Percentiles rank a stretch among this genome's conserved stretches.
Evolutionary conservation across 768 basidiomycete species (phyloP).

Genomic region (Suillus subaureus): DNA sequence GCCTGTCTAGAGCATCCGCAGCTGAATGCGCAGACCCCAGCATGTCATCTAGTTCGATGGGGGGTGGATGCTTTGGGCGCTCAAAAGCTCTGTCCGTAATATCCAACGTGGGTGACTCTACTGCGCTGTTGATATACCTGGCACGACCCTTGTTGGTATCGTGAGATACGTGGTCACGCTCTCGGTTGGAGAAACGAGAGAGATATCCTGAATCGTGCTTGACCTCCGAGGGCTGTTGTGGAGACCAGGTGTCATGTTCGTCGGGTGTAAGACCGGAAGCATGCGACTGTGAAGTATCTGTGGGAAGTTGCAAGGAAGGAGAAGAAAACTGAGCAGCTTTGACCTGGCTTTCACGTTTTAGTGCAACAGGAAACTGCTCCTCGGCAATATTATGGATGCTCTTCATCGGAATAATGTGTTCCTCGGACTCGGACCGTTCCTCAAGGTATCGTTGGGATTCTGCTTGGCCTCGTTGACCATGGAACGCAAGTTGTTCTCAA

Average conservation of each 20-base stretch:
- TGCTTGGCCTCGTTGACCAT: constrained; percentile 65
- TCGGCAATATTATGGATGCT: constrained; percentile 46
- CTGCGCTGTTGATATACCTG: constrained; percentile 22
- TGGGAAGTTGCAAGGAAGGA: constrained; percentile 12
- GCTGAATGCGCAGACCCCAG: constrained; percentile 19
- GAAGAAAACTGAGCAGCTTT: constrained; percentile 8
- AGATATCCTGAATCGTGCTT: constrained; percentile 23
- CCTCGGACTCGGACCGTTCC: constrained; percentile 35
- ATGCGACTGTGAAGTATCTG: not conserved
- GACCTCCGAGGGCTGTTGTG: constrained; percentile 20
- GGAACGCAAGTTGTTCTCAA: constrained; percentile 45
- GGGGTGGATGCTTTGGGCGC: constrained; percentile 18
- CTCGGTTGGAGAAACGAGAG: constrained; percentile 16
- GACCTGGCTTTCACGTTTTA: constrained; percentile 47
- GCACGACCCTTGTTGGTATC: constrained; percentile 21
- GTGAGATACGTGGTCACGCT: constrained; percentile 15
- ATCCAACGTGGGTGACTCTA: constrained; percentile 29
- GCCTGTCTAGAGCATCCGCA: constrained; percentile 23
- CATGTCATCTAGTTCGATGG: constrained; percentile 31
- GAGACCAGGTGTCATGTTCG: constrained; percentile 20
- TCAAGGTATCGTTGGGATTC: constrained; percentile 54
- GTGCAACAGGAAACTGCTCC: constrained; percentile 45
- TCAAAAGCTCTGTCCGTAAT: constrained; percentile 20
- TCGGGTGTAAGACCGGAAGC: not conserved
- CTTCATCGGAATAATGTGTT: constrained; percentile 44